A percentile compares a stretch with the other conserved stretches of the same genome.
phyloP scores from a whole-genome alignment of 768 basidiomycete species.

The Terana coerulea region DNA sequence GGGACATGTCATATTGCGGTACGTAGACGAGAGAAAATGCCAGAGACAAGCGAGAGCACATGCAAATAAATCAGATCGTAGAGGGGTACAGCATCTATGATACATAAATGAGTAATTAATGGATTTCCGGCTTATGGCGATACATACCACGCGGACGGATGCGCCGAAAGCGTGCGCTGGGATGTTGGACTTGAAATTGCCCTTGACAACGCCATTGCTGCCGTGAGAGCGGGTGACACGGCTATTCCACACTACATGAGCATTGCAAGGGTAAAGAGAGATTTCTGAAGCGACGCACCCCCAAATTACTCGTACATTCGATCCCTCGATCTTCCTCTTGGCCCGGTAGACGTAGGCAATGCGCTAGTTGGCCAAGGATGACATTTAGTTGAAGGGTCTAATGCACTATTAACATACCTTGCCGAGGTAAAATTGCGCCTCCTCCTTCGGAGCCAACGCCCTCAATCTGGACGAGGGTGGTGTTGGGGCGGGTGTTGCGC shows the following conservation, averaged over 20 bases:
- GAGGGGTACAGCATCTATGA: constrained; percentile 90
- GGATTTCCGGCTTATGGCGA: too few relatives aligned
- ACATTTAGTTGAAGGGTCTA: not conserved
- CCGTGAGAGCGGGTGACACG: constrained; percentile 94
- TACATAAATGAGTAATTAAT: constrained; percentile 2
- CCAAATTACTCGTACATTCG: constrained; percentile 98
- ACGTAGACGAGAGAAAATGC: constrained; percentile 23
- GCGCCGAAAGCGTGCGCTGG: constrained; percentile 95
- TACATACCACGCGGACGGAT: constrained; percentile 81
- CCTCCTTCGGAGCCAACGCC: constrained; percentile 90
- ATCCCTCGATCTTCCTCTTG: constrained; percentile 90
- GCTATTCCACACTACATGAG: constrained; percentile 32
- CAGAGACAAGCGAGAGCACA: constrained; percentile 22
- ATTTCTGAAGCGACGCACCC: constrained; percentile 54
- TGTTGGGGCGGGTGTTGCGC: constrained; percentile 94
- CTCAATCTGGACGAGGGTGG: constrained; percentile 95
- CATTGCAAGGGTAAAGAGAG: not conserved
- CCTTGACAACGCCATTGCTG: constrained; percentile 91
- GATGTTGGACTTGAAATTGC: constrained; percentile 94
- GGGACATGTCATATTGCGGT: constrained; percentile 34
- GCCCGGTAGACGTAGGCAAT: constrained; percentile 98
- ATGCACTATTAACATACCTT: constrained; percentile 58
- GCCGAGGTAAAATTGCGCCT: constrained; percentile 97
- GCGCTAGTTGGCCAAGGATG: constrained; percentile 64
- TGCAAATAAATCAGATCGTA: constrained; percentile 56